These are phyloP conservation scores for Polychytrium aggregatum DNA, from an alignment of 192 early-diverging fungal genomes.

Conservation along the genomic window DNA sequence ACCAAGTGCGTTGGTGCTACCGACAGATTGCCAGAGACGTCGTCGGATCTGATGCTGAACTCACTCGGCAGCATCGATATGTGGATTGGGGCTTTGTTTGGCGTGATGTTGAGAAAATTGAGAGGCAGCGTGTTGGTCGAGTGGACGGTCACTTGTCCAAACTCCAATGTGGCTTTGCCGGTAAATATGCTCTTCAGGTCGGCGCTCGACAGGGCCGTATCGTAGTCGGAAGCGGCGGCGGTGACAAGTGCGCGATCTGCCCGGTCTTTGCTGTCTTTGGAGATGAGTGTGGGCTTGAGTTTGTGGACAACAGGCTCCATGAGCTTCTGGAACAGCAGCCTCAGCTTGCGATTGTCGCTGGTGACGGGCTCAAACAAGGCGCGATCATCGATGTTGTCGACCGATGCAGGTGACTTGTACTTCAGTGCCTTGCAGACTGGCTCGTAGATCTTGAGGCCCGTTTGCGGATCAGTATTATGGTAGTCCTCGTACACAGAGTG, in stretches of 20 bases:
- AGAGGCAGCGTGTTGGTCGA: conserved; percentile 19
- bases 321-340: conserved; percentile 12
- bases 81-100: conserved; percentile 17
- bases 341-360: conserved; percentile 12
- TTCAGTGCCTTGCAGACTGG: too few relatives aligned
- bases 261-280: too few relatives aligned
- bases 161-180: conserved; percentile 14
- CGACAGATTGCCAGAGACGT: not conserved
- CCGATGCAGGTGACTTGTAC: too few relatives aligned
- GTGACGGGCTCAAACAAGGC: not conserved
- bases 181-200: conserved; percentile 30
- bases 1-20: conserved; percentile 14
- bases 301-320: conserved; percentile 1
- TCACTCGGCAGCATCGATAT: conserved; percentile 13
- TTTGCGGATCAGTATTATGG: conserved; percentile 15
- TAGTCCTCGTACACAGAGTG: conserved; percentile 5
- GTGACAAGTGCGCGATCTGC: conserved; percentile 5
- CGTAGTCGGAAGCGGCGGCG: conserved; percentile 1
- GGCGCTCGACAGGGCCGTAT: conserved; percentile 11
- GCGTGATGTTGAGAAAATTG: conserved; percentile 29
- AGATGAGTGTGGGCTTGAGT: too few relatives aligned
- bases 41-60: not conserved
- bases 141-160: conserved; percentile 31
- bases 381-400: too few relatives aligned
- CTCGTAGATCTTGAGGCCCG: too few relatives aligned